These are phyloP conservation scores for Litsea cubeba DNA, from an alignment of 164 flowering plant species.

Conservation along the genomic window DNA sequence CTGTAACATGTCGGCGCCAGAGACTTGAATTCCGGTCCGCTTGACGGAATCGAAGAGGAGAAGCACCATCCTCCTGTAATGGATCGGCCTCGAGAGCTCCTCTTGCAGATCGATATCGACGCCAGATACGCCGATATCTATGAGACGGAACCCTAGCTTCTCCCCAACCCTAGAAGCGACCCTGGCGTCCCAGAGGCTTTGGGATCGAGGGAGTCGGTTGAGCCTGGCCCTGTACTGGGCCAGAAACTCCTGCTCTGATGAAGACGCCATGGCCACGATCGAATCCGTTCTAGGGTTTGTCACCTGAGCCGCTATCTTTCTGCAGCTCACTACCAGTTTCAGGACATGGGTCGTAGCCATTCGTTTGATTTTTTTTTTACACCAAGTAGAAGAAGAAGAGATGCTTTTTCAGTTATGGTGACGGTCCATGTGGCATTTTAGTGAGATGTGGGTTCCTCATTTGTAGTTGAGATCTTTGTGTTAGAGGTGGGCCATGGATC, in stretches of 20 bases:
- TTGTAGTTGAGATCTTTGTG: too few species aligned
- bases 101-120: conserved; percentile 48
- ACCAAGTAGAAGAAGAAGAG: too few species aligned
- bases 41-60: conserved; percentile 52
- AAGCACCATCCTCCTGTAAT: conserved; percentile 34
- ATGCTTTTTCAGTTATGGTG: too few species aligned
- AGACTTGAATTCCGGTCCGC: conserved; percentile 34
- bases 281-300: conserved; percentile 40
- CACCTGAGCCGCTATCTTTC: conserved; percentile 68
- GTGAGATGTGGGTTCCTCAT: too few species aligned
- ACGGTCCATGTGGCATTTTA: too few species aligned
- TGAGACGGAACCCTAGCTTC: conserved; percentile 47
- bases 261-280: conserved; percentile 77
- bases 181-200: conserved; percentile 48
- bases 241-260: conserved; percentile 62
- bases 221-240: conserved; percentile 42
- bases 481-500: too few species aligned
- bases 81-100: conserved; percentile 50
- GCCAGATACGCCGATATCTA: conserved; percentile 45
- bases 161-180: conserved; percentile 64
- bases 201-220: conserved; percentile 42
- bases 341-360: conserved; percentile 32
- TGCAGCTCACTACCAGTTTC: conserved; percentile 51
- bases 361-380: background rate
- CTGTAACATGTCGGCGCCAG: background rate